Percentiles rank a stretch among this genome's conserved stretches.
phyloP scores from a whole-genome alignment of 495 filamentous ascomycete genomes.

The Bombardia bombarda region DNA sequence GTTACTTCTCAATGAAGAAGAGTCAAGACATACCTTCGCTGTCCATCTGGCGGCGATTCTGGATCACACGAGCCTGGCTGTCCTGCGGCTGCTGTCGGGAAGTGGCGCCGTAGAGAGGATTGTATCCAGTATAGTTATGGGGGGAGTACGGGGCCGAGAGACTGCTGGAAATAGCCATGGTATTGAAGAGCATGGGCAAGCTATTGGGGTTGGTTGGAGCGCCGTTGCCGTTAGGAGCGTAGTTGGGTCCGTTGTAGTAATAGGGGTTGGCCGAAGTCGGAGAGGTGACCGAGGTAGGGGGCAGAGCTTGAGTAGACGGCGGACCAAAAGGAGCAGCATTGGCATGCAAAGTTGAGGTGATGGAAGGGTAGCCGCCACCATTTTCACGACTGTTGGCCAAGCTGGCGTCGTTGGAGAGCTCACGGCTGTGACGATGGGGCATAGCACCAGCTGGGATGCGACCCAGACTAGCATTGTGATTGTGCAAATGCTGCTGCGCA shows the following conservation, averaged over 20 bases:
- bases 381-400: constrained; percentile 39
- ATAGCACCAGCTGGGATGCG: constrained; percentile 60
- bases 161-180: constrained; percentile 40
- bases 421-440: constrained; percentile 57
- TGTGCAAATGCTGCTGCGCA: constrained; percentile 71
- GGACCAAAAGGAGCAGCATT: constrained; percentile 66
- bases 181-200: constrained; percentile 55
- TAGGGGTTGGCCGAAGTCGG: constrained; percentile 28
- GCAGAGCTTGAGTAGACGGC: constrained; percentile 26
- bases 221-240: constrained; percentile 15
- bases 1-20: not conserved
- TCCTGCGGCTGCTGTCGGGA: constrained; percentile 40
- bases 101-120: constrained; percentile 34
- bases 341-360: constrained; percentile 66
- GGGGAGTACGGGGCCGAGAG: constrained; percentile 32
- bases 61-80: constrained; percentile 63
- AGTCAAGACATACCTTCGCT: constrained; percentile 55
- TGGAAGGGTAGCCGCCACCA: constrained; percentile 39
- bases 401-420: constrained; percentile 45
- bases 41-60: constrained; percentile 57
- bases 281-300: constrained; percentile 21
- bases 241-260: constrained; percentile 26
- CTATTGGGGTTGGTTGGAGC: constrained; percentile 29
- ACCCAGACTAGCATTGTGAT: constrained; percentile 74
- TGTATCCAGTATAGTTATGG: constrained; percentile 41